These are phyloP conservation scores for Trichoderma cornu-damae DNA, from an alignment of 2,329 filamentous ascomycete species.

Conservation along the genomic window DNA sequence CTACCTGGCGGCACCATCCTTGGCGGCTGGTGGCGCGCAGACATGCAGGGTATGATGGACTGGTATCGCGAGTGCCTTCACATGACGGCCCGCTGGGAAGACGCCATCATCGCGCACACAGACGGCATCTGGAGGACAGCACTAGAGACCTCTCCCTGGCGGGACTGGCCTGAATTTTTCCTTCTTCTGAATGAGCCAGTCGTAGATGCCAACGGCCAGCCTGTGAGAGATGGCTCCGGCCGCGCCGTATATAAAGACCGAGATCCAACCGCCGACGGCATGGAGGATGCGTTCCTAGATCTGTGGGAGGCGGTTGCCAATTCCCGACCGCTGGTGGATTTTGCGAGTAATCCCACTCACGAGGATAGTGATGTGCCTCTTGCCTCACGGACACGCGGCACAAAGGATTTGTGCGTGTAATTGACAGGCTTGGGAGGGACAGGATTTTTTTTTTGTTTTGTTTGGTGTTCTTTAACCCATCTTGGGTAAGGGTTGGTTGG, in stretches of 20 bases:
- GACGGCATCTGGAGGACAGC: conserved; percentile 26
- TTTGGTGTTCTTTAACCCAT: not conserved
- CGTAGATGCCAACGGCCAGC: conserved; percentile 10
- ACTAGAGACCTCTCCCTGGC: conserved; percentile 27
- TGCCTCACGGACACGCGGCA: conserved; percentile 16
- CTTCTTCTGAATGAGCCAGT: conserved; percentile 22
- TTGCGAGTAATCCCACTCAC: not conserved
- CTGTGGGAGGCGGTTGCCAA: conserved; percentile 26
- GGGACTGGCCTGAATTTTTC: conserved; percentile 26
- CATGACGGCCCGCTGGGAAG: conserved; percentile 20
- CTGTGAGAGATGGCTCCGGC: conserved; percentile 4
- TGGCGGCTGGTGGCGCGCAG: conserved; percentile 25
- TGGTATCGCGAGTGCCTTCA: conserved; percentile 29
- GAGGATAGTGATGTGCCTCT: conserved; percentile 19
- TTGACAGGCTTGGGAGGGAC: not conserved
- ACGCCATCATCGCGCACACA: conserved; percentile 22
- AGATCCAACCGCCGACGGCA: conserved; percentile 18
- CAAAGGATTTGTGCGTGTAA: conserved; percentile 13
- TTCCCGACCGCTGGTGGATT: conserved; percentile 23
- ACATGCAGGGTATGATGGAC: conserved; percentile 27
- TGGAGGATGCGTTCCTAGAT: conserved; percentile 26
- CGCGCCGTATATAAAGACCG: conserved; percentile 14
- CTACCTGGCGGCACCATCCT: conserved; percentile 22
- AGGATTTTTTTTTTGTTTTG: not conserved
- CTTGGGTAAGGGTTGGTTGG: not conserved